Conservation (phyloP, 1,284 basidiomycete genomes). For the Malassezia caprae region DNA sequence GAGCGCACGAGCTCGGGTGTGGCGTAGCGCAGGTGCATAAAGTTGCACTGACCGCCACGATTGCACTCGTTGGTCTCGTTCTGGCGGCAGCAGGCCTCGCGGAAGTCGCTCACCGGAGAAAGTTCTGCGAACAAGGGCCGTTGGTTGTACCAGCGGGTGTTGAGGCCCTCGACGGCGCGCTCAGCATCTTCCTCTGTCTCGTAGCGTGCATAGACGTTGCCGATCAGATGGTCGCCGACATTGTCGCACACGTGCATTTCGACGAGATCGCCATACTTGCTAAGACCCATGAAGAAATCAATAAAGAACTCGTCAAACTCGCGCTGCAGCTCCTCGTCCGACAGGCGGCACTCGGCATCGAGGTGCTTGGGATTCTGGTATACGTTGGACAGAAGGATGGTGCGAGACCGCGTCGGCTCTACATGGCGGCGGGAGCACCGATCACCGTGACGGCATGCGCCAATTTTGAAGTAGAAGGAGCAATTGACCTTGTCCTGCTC, state of each 20-base stretch:
- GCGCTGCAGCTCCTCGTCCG: slow-evolving; percentile 71
- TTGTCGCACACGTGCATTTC: slow-evolving; percentile 97
- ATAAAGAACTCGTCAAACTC: slow-evolving; percentile 97
- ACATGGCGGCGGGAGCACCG: slow-evolving; percentile 95
- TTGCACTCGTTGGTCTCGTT: slow-evolving; percentile 58
- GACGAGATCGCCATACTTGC: slow-evolving; percentile 86
- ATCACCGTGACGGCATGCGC: slow-evolving; percentile 89
- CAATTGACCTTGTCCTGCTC: slow-evolving; percentile 89
- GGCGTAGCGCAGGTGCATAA: slow-evolving; percentile 69
- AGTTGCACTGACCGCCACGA: slow-evolving; percentile 72
- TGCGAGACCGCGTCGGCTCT: slow-evolving; percentile 90
- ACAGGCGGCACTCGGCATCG: slow-evolving; percentile 70
- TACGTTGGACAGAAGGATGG: slow-evolving; percentile 93
- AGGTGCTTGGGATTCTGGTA: slow-evolving; percentile 89
- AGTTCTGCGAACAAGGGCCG: slow-evolving; percentile 93
- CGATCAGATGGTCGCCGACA: slow-evolving; percentile 95
- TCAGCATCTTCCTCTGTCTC: slow-evolving; percentile 98
- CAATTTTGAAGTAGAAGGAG: slow-evolving; percentile 93
- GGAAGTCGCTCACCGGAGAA: slow-evolving; percentile 95
- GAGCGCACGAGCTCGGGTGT: slow-evolving; percentile 24
- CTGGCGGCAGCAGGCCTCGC: slow-evolving; percentile 95
- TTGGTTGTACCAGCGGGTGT: slow-evolving; percentile 97
- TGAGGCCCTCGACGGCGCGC: slow-evolving; percentile 79
- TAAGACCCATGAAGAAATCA: slow-evolving; percentile 64
- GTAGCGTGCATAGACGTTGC: slow-evolving; percentile 95